Evolutionary conservation across 2,329 filamentous ascomycete genomes (phyloP).

Genomic region (Pseudopithomyces chartarum): DNA sequence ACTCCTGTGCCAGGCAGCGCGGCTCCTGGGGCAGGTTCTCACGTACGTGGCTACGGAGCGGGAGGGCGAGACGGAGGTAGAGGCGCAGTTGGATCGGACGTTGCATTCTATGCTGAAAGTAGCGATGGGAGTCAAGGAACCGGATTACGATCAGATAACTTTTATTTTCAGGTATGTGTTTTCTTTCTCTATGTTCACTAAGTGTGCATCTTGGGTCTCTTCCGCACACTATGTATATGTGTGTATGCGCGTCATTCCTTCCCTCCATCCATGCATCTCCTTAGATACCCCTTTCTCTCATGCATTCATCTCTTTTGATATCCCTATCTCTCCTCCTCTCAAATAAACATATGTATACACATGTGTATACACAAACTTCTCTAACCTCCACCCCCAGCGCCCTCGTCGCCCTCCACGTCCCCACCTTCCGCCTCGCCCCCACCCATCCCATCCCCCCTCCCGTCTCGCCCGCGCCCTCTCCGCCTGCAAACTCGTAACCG

Average conservation of each 20-base stretch:
- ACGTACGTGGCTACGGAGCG: conserved; percentile 11
- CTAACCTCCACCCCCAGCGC: background rate
- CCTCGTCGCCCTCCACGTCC: conserved; percentile 14
- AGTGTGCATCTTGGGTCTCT: too few relatives aligned
- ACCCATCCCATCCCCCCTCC: background rate
- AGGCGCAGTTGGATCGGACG: conserved; percentile 22
- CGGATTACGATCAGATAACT: conserved; percentile 19
- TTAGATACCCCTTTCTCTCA: too few relatives aligned
- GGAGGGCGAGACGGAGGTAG: conserved; percentile 16
- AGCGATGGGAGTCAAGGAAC: conserved; percentile 18
- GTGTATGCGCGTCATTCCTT: too few relatives aligned
- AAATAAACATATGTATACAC: background rate
- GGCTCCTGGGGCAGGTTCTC: conserved; percentile 15
- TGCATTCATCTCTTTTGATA: background rate
- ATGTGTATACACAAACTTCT: too few relatives aligned
- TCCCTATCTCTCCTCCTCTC: background rate
- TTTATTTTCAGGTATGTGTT: conserved; percentile 29
- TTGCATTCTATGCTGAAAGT: conserved; percentile 24
- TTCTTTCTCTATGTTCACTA: too few relatives aligned
- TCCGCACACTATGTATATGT: too few relatives aligned
- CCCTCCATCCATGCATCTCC: too few relatives aligned
- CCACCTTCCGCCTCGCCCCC: background rate
- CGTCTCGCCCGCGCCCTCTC: conserved; percentile 8
- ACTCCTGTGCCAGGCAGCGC: conserved; percentile 13
- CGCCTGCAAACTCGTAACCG: conserved; percentile 12